Base-by-base conservation (phyloP, 75 land plant genomes). In the Cunninghamia lanceolata region DNA sequence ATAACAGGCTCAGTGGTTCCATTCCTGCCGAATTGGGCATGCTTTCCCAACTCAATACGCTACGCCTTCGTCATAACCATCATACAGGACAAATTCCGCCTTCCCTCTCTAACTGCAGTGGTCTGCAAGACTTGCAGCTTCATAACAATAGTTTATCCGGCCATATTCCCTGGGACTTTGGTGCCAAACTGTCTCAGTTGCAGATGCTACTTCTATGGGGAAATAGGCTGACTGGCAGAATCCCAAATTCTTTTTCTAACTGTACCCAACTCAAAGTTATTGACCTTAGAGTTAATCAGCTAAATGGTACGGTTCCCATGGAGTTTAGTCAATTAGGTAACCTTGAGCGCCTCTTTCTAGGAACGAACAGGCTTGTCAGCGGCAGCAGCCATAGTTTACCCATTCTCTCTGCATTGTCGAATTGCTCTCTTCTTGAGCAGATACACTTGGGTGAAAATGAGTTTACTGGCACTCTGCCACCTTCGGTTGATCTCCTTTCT, bases 101-200 rank as follows among this genome's bases (percentile, higher is more conserved):
- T 17, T 66, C 88, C 38, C 19, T 94, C 3, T 91, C 83, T 30
- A 88, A 85, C 54, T 15, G 43, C 14, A 89, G 84, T 84, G 52
- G 54, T 42, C 86, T 94, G 53, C 84, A 86, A 79, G 91, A 82
- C n/a, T 86, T 93, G 85, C 88, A 94, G 85, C 87, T 93, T 84
- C 90, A 94, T 45, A 79, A 82, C 35, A 94, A 94, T 66, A 34
- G 77, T 4, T 85, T 94, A 16, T 84, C 86, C 6, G 95, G 96
- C 10, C 45, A 36, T 32, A 93, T 93, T 45, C 93, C 95, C 4
- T 38, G 50, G 32, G 88, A 83, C 34, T 91, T 90, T 53, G 87
- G 94, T 87, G 85, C 88, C 17, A 86, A 83, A 16, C 39, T 88
- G 52, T 89, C 54, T n/a, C 42, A 85, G 35, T 79, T 94, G 43